Percentiles rank a stretch among this genome's conserved stretches.
These are phyloP conservation scores for Boletus pseudopeckii DNA, from an alignment of 768 basidiomycete genomes.

Conservation along the genomic window DNA sequence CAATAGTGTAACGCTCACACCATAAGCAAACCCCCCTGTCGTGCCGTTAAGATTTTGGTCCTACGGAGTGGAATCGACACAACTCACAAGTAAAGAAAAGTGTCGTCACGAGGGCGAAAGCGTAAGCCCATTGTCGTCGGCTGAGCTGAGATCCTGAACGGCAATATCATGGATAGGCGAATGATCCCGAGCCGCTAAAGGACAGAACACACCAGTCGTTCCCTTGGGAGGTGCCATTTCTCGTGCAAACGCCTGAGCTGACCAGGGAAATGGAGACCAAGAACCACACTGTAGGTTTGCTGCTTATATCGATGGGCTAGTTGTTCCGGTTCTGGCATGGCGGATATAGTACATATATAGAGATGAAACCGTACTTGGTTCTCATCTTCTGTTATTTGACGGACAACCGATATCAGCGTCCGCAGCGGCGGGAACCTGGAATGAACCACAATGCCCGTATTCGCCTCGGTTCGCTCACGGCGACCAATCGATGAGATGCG, in stretches of 20 bases:
- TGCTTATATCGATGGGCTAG: constrained; percentile 12
- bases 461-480: not conserved
- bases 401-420: not conserved
- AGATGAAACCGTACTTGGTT: not conserved
- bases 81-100: constrained; percentile 70
- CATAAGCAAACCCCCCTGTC: constrained; percentile 65
- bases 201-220: constrained; percentile 38
- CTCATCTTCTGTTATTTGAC: not conserved
- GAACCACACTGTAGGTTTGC: not conserved
- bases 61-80: not conserved
- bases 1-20: constrained; percentile 36
- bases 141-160: constrained; percentile 38
- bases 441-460: not conserved
- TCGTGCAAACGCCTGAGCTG: not conserved
- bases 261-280: constrained; percentile 2
- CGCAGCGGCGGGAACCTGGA: not conserved
- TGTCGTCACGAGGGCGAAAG: constrained; percentile 68
- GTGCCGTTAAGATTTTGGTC: not conserved
- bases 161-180: not conserved
- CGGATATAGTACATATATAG: constrained; percentile 2
- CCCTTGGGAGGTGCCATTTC: constrained; percentile 38
- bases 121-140: constrained; percentile 48
- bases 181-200: not conserved
- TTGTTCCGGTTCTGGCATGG: not conserved
- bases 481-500: not conserved